A percentile compares a stretch with the other conserved stretches of the same genome.
Conservation (phyloP, 805 yeast species). For the Teunomyces kruisii region DNA sequence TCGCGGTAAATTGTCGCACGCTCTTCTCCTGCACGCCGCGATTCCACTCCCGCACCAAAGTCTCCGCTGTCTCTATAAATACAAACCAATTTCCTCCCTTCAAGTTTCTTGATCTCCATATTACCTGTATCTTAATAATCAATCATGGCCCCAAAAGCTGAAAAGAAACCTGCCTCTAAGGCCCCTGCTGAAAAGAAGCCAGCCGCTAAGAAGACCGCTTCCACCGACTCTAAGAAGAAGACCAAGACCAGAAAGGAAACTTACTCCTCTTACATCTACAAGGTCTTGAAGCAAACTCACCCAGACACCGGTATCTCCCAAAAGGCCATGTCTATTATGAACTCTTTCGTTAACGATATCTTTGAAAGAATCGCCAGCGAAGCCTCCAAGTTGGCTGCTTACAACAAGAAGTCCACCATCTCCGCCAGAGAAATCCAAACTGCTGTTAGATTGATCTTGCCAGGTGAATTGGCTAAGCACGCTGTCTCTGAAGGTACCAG, state of each 20-base stretch:
- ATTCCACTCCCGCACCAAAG: conserved; percentile 1
- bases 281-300: conserved; percentile 97
- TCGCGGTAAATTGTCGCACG: conserved; percentile 4
- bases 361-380: conserved; percentile 97
- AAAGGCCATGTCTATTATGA: conserved; percentile 98
- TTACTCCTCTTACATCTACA: conserved; percentile 96
- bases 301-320: conserved; percentile 99
- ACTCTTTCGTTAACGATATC: conserved; percentile 96
- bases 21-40: conserved; percentile 5
- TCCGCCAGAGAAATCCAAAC: conserved; percentile 99
- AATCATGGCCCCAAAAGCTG: conserved; percentile 44
- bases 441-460: conserved; percentile 95
- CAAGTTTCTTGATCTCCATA: neutral
- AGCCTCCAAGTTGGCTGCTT: conserved; percentile 97
- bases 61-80: conserved; percentile 3
- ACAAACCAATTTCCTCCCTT: conserved; percentile 2
- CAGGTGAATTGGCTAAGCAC: conserved; percentile 98
- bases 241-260: conserved; percentile 96
- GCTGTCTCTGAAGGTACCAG: conserved; percentile 98
- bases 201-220: conserved; percentile 78
- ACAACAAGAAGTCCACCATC: conserved; percentile 97
- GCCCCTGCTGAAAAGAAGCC: conserved; percentile 97
- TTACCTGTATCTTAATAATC: conserved; percentile 2
- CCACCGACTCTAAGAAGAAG: conserved; percentile 85
- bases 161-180: conserved; percentile 86